Evolutionary conservation across 2,329 filamentous ascomycete genomes (phyloP), one percentile per base, ranked within the genome.

Genomic region (Zalaria sp.): DNA sequence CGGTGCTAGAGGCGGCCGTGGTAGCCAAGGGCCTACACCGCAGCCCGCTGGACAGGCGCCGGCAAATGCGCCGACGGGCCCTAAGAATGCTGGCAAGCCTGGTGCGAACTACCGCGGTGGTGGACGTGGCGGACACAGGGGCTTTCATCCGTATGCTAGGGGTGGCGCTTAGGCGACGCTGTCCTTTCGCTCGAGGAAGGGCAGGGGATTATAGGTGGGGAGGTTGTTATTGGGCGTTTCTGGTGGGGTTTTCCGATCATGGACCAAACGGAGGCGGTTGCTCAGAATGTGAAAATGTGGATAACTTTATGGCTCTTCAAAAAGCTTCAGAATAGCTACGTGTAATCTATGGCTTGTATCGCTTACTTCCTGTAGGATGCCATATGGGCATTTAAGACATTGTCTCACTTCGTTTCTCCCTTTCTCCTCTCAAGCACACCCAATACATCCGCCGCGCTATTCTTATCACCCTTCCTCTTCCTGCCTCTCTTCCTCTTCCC

Each of bases 21-120:
- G 39, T 36, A 47, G 46, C 34, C 48, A 51, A 40, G 47, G 46
- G 42, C 43, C 26, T 27, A 46, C 39, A 44, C 49, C 51, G 51
- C 64, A 56, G 63, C 62, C 50, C 61, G 62, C 53, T 62, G 61
- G 44, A 64, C 62, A 67, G 51, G 66, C 68, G 9, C 85, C 85
- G 18, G 80, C 83, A 4, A 86, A 86, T 56, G 85, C 91, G 4
- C 91, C 91, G 0, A 98, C 91, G 0, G 91, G 91, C 0, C 91
- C 91, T 4, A 93, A 93, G 72, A 98, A 96, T 55, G 86, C 88
- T 1, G 88, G 88, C 26, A 83, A 81, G 57, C 86, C 88, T 1
- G 87, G 88, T 10, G 86, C 85, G 2, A 94, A 94, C 64, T 96
- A 95, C 61, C 81, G 89, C 34, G 89, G 91, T 41, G 89, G 89